Evolutionary conservation across 2,329 filamentous ascomycete genomes (phyloP).

Genomic region (Colletotrichum liriopes): DNA sequence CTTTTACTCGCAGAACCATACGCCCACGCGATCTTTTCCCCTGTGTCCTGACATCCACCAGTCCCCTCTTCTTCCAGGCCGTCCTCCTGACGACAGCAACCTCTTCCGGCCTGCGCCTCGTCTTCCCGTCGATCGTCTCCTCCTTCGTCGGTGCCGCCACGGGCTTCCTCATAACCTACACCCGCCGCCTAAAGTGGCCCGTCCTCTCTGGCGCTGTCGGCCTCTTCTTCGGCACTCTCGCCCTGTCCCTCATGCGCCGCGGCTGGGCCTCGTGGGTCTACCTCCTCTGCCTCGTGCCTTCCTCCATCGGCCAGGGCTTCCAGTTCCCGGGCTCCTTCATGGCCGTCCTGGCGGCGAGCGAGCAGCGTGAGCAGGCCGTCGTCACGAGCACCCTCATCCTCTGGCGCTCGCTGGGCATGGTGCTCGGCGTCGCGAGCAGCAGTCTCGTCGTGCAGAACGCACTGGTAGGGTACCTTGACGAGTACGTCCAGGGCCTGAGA

Average conservation of each 20-base stretch:
- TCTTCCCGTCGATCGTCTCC: conserved; percentile 73
- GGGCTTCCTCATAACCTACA: conserved; percentile 74
- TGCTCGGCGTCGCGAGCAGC: conserved; percentile 81
- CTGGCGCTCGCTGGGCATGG: conserved; percentile 80
- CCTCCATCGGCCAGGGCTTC: conserved; percentile 73
- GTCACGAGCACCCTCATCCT: conserved; percentile 80
- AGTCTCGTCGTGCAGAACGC: conserved; percentile 83
- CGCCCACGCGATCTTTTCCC: neutral
- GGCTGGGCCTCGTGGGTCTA: conserved; percentile 68
- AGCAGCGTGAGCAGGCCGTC: conserved; percentile 76
- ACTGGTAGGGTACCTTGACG: conserved; percentile 71
- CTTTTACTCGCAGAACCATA: too few species aligned
- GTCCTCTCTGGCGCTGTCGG: conserved; percentile 65
- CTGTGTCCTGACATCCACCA: conserved; percentile 46
- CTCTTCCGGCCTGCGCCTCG: conserved; percentile 79
- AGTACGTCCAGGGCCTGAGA: conserved; percentile 71
- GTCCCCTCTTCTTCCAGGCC: conserved; percentile 83
- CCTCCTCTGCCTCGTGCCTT: conserved; percentile 70
- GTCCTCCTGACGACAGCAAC: conserved; percentile 80
- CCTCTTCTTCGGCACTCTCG: conserved; percentile 66
- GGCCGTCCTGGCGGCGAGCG: conserved; percentile 71
- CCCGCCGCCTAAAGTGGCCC: conserved; percentile 73
- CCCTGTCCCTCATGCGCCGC: conserved; percentile 65
- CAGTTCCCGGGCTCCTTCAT: conserved; percentile 77
- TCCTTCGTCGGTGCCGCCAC: conserved; percentile 70